A percentile compares a stretch with the other conserved stretches of the same genome.
Evolutionary conservation across 345 rosid species (phyloP).

Genomic region (Erodium maritimum): DNA sequence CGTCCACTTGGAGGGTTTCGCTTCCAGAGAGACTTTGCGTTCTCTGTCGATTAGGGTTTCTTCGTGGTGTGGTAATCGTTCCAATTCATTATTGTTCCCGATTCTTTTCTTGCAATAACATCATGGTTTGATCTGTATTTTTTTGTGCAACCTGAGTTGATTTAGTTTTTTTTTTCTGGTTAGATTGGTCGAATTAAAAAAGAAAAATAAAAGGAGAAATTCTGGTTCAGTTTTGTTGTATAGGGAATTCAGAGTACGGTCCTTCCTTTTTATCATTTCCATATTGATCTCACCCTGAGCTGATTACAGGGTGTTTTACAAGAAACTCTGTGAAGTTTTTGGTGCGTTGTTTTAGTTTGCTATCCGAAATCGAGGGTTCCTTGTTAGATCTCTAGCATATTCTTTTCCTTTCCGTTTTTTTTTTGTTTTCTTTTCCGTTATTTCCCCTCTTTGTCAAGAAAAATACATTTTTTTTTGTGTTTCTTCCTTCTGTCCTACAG

Average conservation of each 20-base stretch:
- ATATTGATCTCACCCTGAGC: conserved; percentile 1
- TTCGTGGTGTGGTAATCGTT: conserved; percentile 6
- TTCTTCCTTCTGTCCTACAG: neutral
- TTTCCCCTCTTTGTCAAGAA: conserved; percentile 2
- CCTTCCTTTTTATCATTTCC: neutral
- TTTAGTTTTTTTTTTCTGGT: conserved; percentile 4
- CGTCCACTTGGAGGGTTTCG: neutral
- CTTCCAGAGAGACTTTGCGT: no score
- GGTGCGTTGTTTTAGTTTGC: conserved; percentile 36
- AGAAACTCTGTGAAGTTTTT: conserved; percentile 33
- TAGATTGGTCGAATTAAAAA: neutral
- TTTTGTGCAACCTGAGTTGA: conserved; percentile 8
- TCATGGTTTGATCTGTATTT: neutral
- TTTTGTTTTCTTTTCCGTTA: no score
- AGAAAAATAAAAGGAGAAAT: neutral
- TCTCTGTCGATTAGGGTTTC: conserved; percentile 15
- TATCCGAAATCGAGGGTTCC: conserved; percentile 33
- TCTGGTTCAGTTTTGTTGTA: conserved; percentile 9
- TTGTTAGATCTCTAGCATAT: conserved; percentile 8
- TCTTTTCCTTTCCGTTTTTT: neutral
- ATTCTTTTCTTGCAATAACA: conserved; percentile 1
- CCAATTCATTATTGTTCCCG: conserved; percentile 2
- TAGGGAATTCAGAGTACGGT: neutral
- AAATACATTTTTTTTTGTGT: neutral
- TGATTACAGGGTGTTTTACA: conserved; percentile 1